Evolutionary conservation across 2,329 filamentous ascomycete species (phyloP).

Genomic region (Dryadomyces quercivorus): DNA sequence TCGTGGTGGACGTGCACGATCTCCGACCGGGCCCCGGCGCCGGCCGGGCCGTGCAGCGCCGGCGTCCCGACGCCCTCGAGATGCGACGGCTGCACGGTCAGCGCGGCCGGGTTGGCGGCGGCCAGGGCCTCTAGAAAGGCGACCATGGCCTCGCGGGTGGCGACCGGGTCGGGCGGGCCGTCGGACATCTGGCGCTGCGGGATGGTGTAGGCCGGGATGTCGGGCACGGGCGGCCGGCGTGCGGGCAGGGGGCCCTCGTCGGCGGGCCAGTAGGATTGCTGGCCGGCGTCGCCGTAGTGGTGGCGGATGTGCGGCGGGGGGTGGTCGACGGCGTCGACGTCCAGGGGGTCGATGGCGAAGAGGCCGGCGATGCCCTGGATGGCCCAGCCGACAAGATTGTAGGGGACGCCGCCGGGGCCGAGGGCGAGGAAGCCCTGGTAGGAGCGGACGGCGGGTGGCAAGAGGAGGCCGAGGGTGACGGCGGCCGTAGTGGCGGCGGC

Average conservation of each 20-base stretch:
- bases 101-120: constrained; percentile 15
- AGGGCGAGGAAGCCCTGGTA: constrained; percentile 29
- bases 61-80: constrained; percentile 21
- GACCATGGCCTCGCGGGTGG: constrained; percentile 13
- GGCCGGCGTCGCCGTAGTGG: background rate
- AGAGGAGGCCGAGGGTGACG: constrained; percentile 1
- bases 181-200: constrained; percentile 27
- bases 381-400: constrained; percentile 29
- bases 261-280: background rate
- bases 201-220: constrained; percentile 21
- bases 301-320: background rate
- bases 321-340: background rate
- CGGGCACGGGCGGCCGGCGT: constrained; percentile 17
- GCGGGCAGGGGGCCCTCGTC: constrained; percentile 5
- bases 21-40: constrained; percentile 18
- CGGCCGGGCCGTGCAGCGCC: constrained; percentile 9
- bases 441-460: constrained; percentile 16
- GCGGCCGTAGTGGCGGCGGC: constrained; percentile 5
- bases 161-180: constrained; percentile 4
- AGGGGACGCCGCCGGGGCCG: constrained; percentile 29
- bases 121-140: constrained; percentile 16
- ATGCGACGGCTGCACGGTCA: constrained; percentile 16
- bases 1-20: constrained; percentile 26
- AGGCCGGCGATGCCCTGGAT: constrained; percentile 19
- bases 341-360: constrained; percentile 13